Evolutionary conservation across 345 rosid species (phyloP), one percentile per base, ranked within the genome.

Genomic region (Turnera subulata): DNA sequence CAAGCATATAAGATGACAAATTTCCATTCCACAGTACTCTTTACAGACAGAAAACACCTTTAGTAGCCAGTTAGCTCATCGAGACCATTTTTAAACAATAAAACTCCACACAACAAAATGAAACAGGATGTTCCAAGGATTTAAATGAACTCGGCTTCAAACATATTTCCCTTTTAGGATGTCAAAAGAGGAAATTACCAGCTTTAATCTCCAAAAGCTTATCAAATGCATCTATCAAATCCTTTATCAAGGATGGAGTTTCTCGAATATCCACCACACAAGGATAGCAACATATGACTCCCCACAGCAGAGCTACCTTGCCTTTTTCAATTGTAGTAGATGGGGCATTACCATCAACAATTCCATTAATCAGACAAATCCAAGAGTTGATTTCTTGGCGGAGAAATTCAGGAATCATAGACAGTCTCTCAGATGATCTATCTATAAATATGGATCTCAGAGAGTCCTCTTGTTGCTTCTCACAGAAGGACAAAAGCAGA

Each of bases 261-360:
- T 61, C 80, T 57, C 61, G 77, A 56, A 63, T 68, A 66, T 62
- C 70, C 33, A 62, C 58, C 24, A 76, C 39, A 56, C 67, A 60
- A 40, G 93, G 89, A 79, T 71, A 85, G 78, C 97, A 86, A 33
- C 74, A 69, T 47, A 84, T 70, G 25, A 63, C 71, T 78, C 86
- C 94, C 96, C 97, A 86, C 22, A 86, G 70, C 46, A 50, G 42
- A 70, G 96, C 83, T 79, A 92, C 66, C 54, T 73, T 62, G 26
- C 70, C 48, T 58, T 65, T 58, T 40, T 71, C 76, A 67, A 78
- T 51, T 48, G 61, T 65, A 50, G 73, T 49, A 66, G 71, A 70
- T 39, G 70, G 62, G 24, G 50, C 29, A 40, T 65, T 65, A 58
- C 67, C 73, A 24, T 11, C 50, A 54, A 38, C 64, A 45, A 71